Conservation (phyloP, 2,329 filamentous ascomycete genomes). For the Huntiella abstrusa region DNA sequence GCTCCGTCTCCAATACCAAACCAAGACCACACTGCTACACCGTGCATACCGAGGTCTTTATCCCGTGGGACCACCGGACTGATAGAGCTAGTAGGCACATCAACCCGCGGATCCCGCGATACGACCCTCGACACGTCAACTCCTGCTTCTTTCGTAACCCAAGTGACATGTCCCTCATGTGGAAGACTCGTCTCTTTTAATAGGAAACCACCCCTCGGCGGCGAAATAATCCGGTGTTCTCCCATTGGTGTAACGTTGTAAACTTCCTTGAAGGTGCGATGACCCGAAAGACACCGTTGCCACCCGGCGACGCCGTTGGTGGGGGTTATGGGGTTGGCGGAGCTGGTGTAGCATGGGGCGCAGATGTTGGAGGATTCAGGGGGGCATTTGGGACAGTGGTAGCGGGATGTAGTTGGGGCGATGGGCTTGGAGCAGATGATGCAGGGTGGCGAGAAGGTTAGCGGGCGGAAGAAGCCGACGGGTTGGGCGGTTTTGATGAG, state of each 20-base stretch:
- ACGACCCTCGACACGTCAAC: conserved; percentile 1
- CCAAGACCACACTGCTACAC: conserved; percentile 56
- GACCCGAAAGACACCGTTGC: conserved; percentile 61
- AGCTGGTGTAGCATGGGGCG: conserved; percentile 51
- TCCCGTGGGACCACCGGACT: conserved; percentile 1
- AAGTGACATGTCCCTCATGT: not conserved
- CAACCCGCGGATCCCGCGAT: conserved; percentile 28
- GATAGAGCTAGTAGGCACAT: not conserved
- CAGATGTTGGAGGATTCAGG: conserved; percentile 77
- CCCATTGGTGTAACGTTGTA: conserved; percentile 53
- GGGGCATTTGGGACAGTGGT: conserved; percentile 61
- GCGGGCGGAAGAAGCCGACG: conserved; percentile 41
- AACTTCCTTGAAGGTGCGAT: conserved; percentile 67
- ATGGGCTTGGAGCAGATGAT: conserved; percentile 62
- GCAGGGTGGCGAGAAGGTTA: conserved; percentile 58
- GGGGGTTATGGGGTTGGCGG: conserved; percentile 44
- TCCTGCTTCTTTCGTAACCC: conserved; percentile 5
- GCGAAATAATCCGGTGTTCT: conserved; percentile 45
- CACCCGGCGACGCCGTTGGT: conserved; percentile 68
- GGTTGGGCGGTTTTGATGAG: conserved; percentile 17
- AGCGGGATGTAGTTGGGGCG: conserved; percentile 46
- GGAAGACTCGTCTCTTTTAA: conserved; percentile 25
- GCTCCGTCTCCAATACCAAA: conserved; percentile 40
- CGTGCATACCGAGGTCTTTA: conserved; percentile 17
- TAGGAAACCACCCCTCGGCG: conserved; percentile 59